Conservation (phyloP, 140 eudicot species). For the Oenanthe javanica region DNA sequence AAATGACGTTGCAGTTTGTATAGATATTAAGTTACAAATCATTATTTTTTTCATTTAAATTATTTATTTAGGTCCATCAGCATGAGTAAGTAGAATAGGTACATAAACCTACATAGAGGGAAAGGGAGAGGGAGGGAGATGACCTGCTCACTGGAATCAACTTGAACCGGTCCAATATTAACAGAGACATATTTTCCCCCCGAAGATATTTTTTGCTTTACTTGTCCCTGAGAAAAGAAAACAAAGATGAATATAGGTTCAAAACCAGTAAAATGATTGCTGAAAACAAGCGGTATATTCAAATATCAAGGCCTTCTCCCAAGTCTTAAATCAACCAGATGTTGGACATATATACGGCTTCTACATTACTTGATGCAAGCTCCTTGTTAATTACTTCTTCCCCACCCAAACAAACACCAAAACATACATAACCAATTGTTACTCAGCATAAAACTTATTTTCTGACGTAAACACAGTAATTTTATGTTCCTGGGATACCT, state of each 20-base stretch:
- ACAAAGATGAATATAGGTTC: background rate
- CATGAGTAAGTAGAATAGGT: background rate
- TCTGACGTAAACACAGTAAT: background rate
- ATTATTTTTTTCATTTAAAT: background rate
- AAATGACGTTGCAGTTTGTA: background rate
- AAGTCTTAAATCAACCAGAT: background rate
- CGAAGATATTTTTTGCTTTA: slow-evolving; percentile 68
- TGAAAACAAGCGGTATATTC: background rate
- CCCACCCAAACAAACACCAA: background rate
- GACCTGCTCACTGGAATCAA: slow-evolving; percentile 78
- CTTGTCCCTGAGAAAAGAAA: slow-evolving; percentile 41
- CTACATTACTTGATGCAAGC: slow-evolving; percentile 1
- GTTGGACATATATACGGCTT: background rate
- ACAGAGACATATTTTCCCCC: slow-evolving; percentile 88
- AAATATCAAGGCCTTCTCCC: background rate
- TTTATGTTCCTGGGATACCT: background rate
- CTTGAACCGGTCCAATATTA: slow-evolving; percentile 81
- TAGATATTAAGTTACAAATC: background rate
- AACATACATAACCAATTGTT: background rate
- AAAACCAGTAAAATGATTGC: background rate
- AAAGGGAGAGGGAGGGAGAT: slow-evolving; percentile 11
- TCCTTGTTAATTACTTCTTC: background rate
- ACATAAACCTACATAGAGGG: background rate
- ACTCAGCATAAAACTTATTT: background rate
- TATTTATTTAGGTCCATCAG: background rate